phyloP scores from a whole-genome alignment of 2,329 filamentous ascomycete species.

The Nannizziopsis barbatae region DNA sequence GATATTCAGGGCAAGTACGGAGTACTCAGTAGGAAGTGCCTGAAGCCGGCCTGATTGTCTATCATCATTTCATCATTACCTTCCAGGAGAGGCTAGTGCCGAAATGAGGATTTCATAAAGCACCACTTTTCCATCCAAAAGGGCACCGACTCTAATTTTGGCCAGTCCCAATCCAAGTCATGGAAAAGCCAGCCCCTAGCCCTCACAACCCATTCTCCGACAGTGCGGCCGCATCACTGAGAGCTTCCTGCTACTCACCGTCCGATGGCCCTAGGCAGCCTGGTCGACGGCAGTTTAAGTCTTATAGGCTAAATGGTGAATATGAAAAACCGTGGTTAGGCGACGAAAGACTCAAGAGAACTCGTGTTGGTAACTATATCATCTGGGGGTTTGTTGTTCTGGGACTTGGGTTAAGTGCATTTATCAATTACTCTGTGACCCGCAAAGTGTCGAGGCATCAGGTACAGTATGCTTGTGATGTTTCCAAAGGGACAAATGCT shows the following conservation, averaged over 20 bases:
- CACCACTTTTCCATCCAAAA: neutral
- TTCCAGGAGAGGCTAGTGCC: neutral
- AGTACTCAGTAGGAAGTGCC: neutral
- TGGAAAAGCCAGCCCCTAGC: constrained; percentile 14
- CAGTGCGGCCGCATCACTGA: constrained; percentile 31
- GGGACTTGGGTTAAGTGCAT: constrained; percentile 27
- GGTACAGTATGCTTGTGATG: constrained; percentile 11
- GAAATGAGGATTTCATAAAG: constrained; percentile 4
- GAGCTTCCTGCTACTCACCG: constrained; percentile 22
- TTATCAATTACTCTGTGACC: constrained; percentile 26
- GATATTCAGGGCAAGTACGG: too few relatives aligned
- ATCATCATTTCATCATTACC: neutral
- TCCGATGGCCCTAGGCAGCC: constrained; percentile 11
- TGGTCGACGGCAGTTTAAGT: constrained; percentile 12
- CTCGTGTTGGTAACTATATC: constrained; percentile 14
- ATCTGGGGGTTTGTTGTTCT: constrained; percentile 13
- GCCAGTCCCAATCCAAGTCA: neutral
- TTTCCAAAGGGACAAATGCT: neutral
- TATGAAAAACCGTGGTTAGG: constrained; percentile 14
- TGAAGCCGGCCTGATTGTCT: neutral
- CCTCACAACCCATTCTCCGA: constrained; percentile 13
- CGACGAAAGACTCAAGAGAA: constrained; percentile 11
- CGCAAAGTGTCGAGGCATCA: constrained; percentile 16
- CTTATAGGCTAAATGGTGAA: constrained; percentile 13
- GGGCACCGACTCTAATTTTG: neutral